phyloP scores from a whole-genome alignment of 192 early-diverging fungal genomes.

The Entophlyctis luteolus region DNA sequence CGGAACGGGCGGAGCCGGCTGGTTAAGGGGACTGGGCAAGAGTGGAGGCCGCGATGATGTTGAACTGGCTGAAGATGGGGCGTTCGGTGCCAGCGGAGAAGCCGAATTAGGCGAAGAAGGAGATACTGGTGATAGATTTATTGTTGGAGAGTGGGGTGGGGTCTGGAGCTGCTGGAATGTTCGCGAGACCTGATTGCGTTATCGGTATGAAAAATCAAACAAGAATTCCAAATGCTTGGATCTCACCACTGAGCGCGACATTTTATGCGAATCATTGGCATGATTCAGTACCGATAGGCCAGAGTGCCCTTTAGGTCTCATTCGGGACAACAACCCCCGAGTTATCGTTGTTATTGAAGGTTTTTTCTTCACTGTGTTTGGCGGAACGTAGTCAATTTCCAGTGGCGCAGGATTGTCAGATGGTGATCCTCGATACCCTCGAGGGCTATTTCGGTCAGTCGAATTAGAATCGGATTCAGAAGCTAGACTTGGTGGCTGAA shows the following conservation, averaged over 20 bases:
- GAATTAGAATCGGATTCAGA: too few species aligned
- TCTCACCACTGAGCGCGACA: too few species aligned
- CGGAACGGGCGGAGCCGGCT: slow-evolving; percentile 1
- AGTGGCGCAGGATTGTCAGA: background rate
- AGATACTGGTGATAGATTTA: background rate
- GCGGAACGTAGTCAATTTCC: background rate
- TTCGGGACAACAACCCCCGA: too few species aligned
- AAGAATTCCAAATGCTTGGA: too few species aligned
- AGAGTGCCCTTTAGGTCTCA: too few species aligned
- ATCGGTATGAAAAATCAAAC: too few species aligned
- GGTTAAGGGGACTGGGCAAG: background rate
- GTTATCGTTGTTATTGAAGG: background rate
- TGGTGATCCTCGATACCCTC: background rate
- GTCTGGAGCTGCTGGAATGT: background rate
- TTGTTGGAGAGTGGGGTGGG: background rate
- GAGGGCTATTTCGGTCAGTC: background rate
- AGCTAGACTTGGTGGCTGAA: too few species aligned
- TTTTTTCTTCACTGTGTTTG: background rate
- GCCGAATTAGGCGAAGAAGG: background rate
- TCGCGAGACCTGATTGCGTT: too few species aligned
- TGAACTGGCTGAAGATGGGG: background rate
- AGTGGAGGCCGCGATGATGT: background rate
- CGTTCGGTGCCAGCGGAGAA: background rate
- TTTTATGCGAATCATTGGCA: too few species aligned
- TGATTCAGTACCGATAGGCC: too few species aligned